Percentiles rank a stretch among this genome's conserved stretches.
These are phyloP conservation scores for Flagelloscypha sp. DNA, from an alignment of 768 basidiomycete genomes.

Conservation along the genomic window DNA sequence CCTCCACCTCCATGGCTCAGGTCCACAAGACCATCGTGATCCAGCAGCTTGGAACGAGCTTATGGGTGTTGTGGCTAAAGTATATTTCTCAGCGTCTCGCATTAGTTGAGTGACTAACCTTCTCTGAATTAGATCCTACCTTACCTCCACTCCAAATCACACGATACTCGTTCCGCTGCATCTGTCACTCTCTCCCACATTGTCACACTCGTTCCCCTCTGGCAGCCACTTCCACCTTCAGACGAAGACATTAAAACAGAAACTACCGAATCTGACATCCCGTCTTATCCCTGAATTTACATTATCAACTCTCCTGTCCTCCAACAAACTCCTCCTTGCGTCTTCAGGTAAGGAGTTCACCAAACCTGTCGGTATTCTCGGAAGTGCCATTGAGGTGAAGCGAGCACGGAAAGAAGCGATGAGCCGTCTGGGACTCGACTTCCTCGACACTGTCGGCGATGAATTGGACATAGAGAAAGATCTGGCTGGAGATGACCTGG, in stretches of 20 bases:
- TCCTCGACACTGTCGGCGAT: slow-evolving; percentile 70
- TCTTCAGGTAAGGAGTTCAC: slow-evolving; percentile 91
- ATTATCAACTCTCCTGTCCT: slow-evolving; percentile 68
- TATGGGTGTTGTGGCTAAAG: slow-evolving; percentile 83
- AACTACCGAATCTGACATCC: slow-evolving; percentile 18
- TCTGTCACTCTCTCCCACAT: slow-evolving; percentile 85
- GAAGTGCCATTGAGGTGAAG: slow-evolving; percentile 72
- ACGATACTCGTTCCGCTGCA: slow-evolving; percentile 85
- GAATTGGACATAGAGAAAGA: slow-evolving; percentile 86
- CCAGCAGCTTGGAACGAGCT: slow-evolving; percentile 84
- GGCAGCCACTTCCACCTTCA: slow-evolving; percentile 45
- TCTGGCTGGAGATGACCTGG: slow-evolving; percentile 50
- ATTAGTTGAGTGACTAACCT: slow-evolving; percentile 5
- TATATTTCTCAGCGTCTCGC: slow-evolving; percentile 25
- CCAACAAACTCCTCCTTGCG: slow-evolving; percentile 70
- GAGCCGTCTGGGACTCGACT: slow-evolving; percentile 80
- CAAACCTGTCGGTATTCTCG: slow-evolving; percentile 63
- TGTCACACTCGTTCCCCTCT: slow-evolving; percentile 74
- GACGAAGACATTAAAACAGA: slow-evolving; percentile 18
- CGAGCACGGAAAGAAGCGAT: slow-evolving; percentile 85
- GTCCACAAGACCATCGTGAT: too few relatives aligned
- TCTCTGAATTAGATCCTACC: slow-evolving; percentile 64
- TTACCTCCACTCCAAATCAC: slow-evolving; percentile 83
- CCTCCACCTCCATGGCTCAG: too few relatives aligned
- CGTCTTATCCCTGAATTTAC: slow-evolving; percentile 52